Base-by-base conservation (phyloP, 2,329 filamentous ascomycete species). In the Dothidotthia symphoricarpi region DNA sequence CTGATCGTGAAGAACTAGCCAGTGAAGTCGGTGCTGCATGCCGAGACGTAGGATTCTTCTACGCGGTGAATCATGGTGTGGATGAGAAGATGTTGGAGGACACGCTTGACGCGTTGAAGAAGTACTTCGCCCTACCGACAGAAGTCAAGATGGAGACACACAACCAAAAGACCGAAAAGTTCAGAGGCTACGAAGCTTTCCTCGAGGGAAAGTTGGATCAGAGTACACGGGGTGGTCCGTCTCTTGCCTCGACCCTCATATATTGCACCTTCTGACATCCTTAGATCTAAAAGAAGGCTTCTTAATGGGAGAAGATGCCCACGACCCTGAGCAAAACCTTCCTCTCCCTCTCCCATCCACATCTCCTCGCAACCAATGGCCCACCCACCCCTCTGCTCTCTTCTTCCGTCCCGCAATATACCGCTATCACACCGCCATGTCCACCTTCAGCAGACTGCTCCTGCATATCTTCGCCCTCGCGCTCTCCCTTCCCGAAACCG, bases 401-500 rank as follows among this genome's bases (percentile, higher is more conserved):
- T 61, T 61, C 54, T 60, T 54, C 47, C 51, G 59, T 13, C 54
- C 59, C 3, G 54, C 57, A 24, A 49, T 64, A 30, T 59, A 59
- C 46, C 38, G 43, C 39, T 64, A 64, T 45, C 58, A 63, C 50
- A 55, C 42, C 29, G 48, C 57, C 41, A 58, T 63, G 53, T 52
- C 51, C 46, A 22, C 39, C 16, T 62, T 61, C 45, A 59, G 52
- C 45, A 55, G 53, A 25, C 57, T 47, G 41, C 61, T 71, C 24
- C 57, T 64, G 1, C 41, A 41, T 45, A 61, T 64, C 45, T 63
- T 61, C 39, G 68, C 69, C 2, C 57, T 71, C 12, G 68, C 67
- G 2, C 67, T 71, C 30, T 52, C 57, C n/a, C 50, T 69, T 8
- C 65, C 66, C 1, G 68, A 71, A 48, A 45, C 39, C n/a, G 51